A percentile compares a stretch with the other conserved stretches of the same genome.
Evolutionary conservation across 495 filamentous ascomycete genomes (phyloP).

Genomic region (Ramalina peruviana): DNA sequence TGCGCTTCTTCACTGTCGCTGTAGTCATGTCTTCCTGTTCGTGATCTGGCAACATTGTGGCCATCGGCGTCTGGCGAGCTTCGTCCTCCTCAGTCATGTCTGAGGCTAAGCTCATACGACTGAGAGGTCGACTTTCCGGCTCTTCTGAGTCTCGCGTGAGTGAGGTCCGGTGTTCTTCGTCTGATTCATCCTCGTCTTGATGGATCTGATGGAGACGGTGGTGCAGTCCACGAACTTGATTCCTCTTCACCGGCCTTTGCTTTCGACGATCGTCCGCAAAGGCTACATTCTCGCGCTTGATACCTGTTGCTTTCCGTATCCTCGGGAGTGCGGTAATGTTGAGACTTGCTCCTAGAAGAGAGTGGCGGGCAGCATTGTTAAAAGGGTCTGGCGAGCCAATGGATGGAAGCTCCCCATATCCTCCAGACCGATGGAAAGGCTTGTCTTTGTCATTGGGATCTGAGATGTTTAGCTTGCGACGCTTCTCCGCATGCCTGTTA

Average conservation of each 20-base stretch:
- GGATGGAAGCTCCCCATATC: conserved; percentile 40
- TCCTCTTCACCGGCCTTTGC: conserved; percentile 33
- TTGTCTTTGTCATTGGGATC: conserved; percentile 44
- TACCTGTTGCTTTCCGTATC: conserved; percentile 51
- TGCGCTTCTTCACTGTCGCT: conserved; percentile 49
- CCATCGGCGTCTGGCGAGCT: conserved; percentile 18
- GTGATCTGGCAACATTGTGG: conserved; percentile 6
- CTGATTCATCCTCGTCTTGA: conserved; percentile 44
- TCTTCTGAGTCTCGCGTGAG: conserved; percentile 64
- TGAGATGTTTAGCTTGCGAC: conserved; percentile 61
- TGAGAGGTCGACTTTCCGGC: conserved; percentile 64
- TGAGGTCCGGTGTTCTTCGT: conserved; percentile 43
- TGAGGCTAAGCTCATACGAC: conserved; percentile 57
- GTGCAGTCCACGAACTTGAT: conserved; percentile 40
- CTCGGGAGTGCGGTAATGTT: conserved; percentile 55
- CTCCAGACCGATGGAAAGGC: conserved; percentile 32
- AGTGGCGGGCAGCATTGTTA: conserved; percentile 20
- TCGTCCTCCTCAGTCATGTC: conserved; percentile 46
- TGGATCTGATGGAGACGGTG: conserved; percentile 43
- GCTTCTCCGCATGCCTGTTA: conserved; percentile 56
- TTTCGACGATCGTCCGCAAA: conserved; percentile 69
- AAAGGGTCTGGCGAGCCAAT: conserved; percentile 57
- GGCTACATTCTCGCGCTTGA: conserved; percentile 46
- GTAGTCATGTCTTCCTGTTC: conserved; percentile 26
- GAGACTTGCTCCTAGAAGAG: conserved; percentile 26